Percentiles rank a stretch among this genome's conserved stretches.
These are phyloP conservation scores for Cadophora sp. DNA, from an alignment of 2,329 filamentous ascomycete genomes.

Conservation along the genomic window DNA sequence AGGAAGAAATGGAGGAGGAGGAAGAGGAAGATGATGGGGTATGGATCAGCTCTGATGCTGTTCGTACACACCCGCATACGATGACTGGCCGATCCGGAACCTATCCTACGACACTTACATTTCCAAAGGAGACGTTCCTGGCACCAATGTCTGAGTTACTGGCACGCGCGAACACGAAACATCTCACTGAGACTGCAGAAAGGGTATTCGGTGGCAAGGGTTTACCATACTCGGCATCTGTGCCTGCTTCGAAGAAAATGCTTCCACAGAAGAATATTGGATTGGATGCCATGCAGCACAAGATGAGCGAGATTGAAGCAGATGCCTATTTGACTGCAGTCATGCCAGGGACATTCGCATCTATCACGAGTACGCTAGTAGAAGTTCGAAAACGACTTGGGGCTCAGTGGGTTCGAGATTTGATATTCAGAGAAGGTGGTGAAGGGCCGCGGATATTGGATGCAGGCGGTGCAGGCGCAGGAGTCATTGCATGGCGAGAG, in stretches of 20 bases:
- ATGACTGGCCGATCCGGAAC: conserved; percentile 76
- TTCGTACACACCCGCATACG: conserved; percentile 77
- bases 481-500: conserved; percentile 77
- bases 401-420: conserved; percentile 69
- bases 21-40: conserved; percentile 38
- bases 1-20: conserved; percentile 36
- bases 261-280: conserved; percentile 69
- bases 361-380: conserved; percentile 69
- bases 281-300: conserved; percentile 66
- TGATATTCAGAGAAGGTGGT: conserved; percentile 63
- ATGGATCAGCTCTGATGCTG: conserved; percentile 46
- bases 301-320: conserved; percentile 77
- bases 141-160: conserved; percentile 75
- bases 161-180: conserved; percentile 71
- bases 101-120: conserved; percentile 73
- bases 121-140: conserved; percentile 74
- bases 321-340: conserved; percentile 75
- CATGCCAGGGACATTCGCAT: conserved; percentile 74
- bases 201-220: conserved; percentile 77
- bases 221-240: conserved; percentile 79
- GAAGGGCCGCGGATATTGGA: conserved; percentile 72
- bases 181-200: conserved; percentile 76
- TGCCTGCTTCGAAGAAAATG: conserved; percentile 62
- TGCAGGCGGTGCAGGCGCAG: conserved; percentile 76
- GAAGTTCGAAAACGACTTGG: conserved; percentile 79